Conservation (phyloP, 345 rosid genomes). For the Citropsis articulata region DNA sequence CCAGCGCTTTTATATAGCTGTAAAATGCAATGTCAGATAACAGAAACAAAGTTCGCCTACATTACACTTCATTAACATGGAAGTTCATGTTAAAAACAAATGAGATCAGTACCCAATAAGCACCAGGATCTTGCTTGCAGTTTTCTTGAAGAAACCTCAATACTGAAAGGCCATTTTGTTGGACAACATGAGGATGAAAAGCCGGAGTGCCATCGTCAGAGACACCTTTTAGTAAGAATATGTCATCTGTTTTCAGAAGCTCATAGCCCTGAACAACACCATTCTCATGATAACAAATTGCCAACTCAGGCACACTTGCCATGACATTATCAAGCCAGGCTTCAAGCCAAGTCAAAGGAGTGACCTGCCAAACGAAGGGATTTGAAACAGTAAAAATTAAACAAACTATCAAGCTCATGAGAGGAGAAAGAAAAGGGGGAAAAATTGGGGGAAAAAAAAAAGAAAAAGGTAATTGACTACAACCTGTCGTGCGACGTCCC, state of each 20-base stretch:
- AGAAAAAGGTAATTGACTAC: constrained; percentile 2
- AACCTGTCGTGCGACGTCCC: constrained; percentile 87
- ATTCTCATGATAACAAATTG: constrained; percentile 89
- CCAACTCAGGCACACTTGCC: constrained; percentile 98
- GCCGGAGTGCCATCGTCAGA: constrained; percentile 96
- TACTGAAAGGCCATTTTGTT: constrained; percentile 90
- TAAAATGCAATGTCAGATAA: constrained; percentile 13
- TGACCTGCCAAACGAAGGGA: constrained; percentile 46
- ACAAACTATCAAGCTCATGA: constrained; percentile 7
- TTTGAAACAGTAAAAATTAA: background rate
- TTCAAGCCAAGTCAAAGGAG: constrained; percentile 94
- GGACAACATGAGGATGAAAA: constrained; percentile 93
- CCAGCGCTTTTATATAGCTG: constrained; percentile 95
- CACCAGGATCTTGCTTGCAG: constrained; percentile 97
- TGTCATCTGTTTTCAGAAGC: constrained; percentile 91
- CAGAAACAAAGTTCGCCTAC: constrained; percentile 1
- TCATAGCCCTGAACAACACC: constrained; percentile 97
- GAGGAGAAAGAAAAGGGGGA: background rate
- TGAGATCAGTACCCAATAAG: constrained; percentile 70
- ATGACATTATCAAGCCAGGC: constrained; percentile 98
- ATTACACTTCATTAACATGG: background rate
- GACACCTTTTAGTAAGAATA: constrained; percentile 79
- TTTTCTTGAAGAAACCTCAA: constrained; percentile 91
- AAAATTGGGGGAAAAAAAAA: too few species aligned
- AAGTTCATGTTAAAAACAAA: constrained; percentile 7